Conservation (phyloP, 106 monocot species). For the Apostasia ramifera region DNA sequence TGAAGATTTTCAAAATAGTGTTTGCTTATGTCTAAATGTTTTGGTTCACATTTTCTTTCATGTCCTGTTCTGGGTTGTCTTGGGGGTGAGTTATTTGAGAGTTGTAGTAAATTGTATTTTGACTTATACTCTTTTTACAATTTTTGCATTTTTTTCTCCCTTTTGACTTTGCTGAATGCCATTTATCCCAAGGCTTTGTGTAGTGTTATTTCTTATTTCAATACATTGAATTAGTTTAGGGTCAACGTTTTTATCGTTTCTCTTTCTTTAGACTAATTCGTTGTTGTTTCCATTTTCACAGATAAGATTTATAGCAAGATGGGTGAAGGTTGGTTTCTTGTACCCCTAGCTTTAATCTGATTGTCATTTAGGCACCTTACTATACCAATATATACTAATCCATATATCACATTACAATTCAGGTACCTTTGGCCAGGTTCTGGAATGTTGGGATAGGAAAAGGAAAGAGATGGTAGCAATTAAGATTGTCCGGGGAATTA, state of each 20-base stretch:
- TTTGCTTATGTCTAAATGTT: too few relatives aligned
- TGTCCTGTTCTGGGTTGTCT: too few relatives aligned
- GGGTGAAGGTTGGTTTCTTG: slow-evolving; percentile 75
- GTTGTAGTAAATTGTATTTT: too few relatives aligned
- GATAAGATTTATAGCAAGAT: slow-evolving; percentile 77
- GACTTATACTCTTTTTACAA: too few relatives aligned
- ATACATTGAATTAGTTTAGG: neutral
- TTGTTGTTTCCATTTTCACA: slow-evolving; percentile 22
- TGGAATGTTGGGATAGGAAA: slow-evolving; percentile 96
- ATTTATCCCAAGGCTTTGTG: too few relatives aligned
- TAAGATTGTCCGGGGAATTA: slow-evolving; percentile 72
- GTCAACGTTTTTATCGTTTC: neutral
- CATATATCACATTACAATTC: neutral
- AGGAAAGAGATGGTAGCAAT: slow-evolving; percentile 96
- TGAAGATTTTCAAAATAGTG: too few relatives aligned
- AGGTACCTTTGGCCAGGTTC: slow-evolving; percentile 96
- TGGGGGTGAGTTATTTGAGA: too few relatives aligned
- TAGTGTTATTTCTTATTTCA: neutral
- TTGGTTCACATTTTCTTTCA: too few relatives aligned
- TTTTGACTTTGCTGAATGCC: too few relatives aligned
- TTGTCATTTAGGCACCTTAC: neutral
- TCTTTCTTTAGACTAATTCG: neutral
- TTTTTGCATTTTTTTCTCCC: too few relatives aligned
- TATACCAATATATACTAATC: neutral
- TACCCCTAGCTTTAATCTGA: neutral